phyloP scores from a whole-genome alignment of 495 filamentous ascomycete genomes.

The Mytilinidion resinicola region DNA sequence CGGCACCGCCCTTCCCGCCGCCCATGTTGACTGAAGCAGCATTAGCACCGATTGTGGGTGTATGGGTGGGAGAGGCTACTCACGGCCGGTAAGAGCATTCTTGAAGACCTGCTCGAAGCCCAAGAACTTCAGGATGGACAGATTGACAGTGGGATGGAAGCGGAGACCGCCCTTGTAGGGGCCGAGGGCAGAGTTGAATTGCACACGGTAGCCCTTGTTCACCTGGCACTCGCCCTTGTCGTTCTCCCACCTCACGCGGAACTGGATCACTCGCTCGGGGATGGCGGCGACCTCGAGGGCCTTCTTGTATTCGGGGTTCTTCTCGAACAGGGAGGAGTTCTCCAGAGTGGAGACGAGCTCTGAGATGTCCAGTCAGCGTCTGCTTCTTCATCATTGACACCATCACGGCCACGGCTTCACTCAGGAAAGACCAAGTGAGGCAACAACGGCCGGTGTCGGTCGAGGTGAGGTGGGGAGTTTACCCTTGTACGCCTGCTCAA shows the following conservation, averaged over 20 bases:
- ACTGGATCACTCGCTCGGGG: conserved; percentile 94
- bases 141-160: conserved; percentile 94
- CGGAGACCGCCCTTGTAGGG: conserved; percentile 97
- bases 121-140: conserved; percentile 96
- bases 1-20: conserved; percentile 95
- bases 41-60: not conserved
- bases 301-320: conserved; percentile 88
- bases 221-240: conserved; percentile 84
- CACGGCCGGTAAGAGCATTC: conserved; percentile 95
- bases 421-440: not conserved
- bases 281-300: conserved; percentile 83
- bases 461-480: conserved; percentile 23
- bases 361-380: conserved; percentile 35
- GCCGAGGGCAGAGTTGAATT: conserved; percentile 97
- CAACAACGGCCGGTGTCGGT: conserved; percentile 1
- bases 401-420: not conserved
- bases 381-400: not conserved
- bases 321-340: conserved; percentile 84
- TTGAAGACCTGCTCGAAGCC: conserved; percentile 99
- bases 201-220: conserved; percentile 94
- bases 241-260: conserved; percentile 95
- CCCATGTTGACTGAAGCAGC: conserved; percentile 76
- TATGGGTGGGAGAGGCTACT: conserved; percentile 37
- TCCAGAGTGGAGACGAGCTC: conserved; percentile 93
- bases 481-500: conserved; percentile 99